Percentiles rank a stretch among this genome's conserved stretches.
Evolutionary conservation across 495 filamentous ascomycete species (phyloP).

Genomic region (Pyrenula aspistea): DNA sequence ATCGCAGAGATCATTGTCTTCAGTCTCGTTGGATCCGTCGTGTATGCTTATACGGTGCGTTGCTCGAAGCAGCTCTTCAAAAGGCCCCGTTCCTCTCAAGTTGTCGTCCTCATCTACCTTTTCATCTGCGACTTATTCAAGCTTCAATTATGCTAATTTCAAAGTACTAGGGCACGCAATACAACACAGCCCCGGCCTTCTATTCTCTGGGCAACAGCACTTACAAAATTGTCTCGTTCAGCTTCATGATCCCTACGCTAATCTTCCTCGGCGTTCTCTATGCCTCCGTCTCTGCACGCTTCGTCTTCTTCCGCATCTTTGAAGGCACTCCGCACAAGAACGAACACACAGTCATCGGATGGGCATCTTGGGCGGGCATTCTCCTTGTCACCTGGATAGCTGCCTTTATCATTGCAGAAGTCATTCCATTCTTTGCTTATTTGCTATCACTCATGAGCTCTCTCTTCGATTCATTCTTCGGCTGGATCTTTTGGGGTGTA

Average conservation of each 20-base stretch:
- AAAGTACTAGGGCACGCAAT: slow-evolving; percentile 46
- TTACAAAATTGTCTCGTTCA: slow-evolving; percentile 75
- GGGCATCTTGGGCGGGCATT: slow-evolving; percentile 65
- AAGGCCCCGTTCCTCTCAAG: too few relatives aligned
- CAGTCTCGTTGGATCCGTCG: slow-evolving; percentile 57
- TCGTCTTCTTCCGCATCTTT: slow-evolving; percentile 79
- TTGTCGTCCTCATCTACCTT: neutral
- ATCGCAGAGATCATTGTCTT: slow-evolving; percentile 77
- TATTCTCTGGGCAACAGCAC: slow-evolving; percentile 58
- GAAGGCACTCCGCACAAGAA: slow-evolving; percentile 63
- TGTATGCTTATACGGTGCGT: slow-evolving; percentile 13
- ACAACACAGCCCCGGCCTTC: slow-evolving; percentile 72
- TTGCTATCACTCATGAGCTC: slow-evolving; percentile 78
- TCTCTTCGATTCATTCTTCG: slow-evolving; percentile 85
- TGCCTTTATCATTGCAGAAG: slow-evolving; percentile 76
- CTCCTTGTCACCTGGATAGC: slow-evolving; percentile 60
- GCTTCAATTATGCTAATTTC: neutral
- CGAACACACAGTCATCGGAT: slow-evolving; percentile 70
- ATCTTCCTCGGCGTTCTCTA: slow-evolving; percentile 85
- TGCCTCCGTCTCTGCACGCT: slow-evolving; percentile 75
- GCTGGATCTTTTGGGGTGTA: slow-evolving; percentile 88
- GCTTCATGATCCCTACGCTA: slow-evolving; percentile 85
- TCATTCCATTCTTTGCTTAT: slow-evolving; percentile 84
- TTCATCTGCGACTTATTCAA: neutral
- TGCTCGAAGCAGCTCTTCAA: too few relatives aligned